phyloP scores from a whole-genome alignment of 129 eudicot genomes.

The Erigeron canadensis region DNA sequence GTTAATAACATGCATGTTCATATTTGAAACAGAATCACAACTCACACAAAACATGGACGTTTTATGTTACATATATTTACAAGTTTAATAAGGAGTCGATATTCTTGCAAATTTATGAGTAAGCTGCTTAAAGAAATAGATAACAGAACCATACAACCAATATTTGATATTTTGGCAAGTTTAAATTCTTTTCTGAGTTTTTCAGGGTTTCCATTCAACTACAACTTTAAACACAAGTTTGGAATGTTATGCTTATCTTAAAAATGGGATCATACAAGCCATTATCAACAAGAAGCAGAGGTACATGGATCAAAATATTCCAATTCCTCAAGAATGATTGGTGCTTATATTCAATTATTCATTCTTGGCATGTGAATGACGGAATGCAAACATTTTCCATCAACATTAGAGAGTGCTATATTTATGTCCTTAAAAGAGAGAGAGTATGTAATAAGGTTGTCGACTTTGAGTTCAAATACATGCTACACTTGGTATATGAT shows the following conservation, averaged over 20 bases:
- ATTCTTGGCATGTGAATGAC: constrained; percentile 94
- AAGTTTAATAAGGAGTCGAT: background rate
- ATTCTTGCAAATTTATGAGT: background rate
- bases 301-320: background rate
- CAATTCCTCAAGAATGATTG: background rate
- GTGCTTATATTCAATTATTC: constrained; percentile 26
- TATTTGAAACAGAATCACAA: background rate
- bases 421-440: constrained; percentile 72
- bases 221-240: background rate
- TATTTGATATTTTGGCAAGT: background rate
- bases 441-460: constrained; percentile 53
- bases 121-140: background rate
- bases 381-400: constrained; percentile 81
- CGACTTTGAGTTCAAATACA: background rate
- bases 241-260: background rate
- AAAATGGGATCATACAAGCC: background rate
- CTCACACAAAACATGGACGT: background rate
- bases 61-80: background rate
- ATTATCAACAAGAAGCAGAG: background rate
- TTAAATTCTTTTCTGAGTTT: background rate
- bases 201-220: background rate
- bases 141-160: background rate
- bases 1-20: background rate
- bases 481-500: background rate
- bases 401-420: constrained; percentile 74